Evolutionary conservation across 768 basidiomycete species (phyloP).

Genomic region (Lactarius pseudohatsudake): DNA sequence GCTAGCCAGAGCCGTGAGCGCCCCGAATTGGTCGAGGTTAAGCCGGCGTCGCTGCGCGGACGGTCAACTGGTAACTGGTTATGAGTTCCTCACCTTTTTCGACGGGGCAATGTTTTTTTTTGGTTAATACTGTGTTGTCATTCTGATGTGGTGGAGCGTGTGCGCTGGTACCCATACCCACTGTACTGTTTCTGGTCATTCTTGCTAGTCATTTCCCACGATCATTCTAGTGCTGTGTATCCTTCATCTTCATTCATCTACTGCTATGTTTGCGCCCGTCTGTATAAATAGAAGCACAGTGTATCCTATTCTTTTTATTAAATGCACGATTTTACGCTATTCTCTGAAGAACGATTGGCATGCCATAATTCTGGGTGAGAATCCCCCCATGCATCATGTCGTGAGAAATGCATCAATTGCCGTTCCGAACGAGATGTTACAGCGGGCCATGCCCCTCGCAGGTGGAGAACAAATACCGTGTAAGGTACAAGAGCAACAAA

Average conservation of each 20-base stretch:
- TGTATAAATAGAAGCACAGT: constrained; percentile 21
- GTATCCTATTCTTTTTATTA: constrained; percentile 18
- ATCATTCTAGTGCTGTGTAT: background rate
- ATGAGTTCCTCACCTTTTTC: background rate
- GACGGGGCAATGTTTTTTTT: background rate
- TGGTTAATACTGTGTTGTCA: background rate
- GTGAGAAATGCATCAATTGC: constrained; percentile 9
- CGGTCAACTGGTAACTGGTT: constrained; percentile 20
- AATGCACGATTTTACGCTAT: background rate
- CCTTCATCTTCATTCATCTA: constrained; percentile 4
- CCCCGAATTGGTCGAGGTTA: constrained; percentile 19
- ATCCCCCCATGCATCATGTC: background rate
- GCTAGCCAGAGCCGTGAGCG: constrained; percentile 24
- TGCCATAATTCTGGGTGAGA: background rate
- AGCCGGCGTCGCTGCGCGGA: constrained; percentile 17
- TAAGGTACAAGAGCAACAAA: constrained; percentile 21
- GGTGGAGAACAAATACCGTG: constrained; percentile 1
- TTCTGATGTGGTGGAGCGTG: background rate
- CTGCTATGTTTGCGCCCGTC: constrained; percentile 4
- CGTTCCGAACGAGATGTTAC: constrained; percentile 26
- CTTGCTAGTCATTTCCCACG: constrained; percentile 1
- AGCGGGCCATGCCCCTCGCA: constrained; percentile 15
- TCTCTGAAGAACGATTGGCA: background rate
- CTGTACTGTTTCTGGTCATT: background rate
- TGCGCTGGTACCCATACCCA: background rate